These are phyloP conservation scores for Diplodia seriata DNA, from an alignment of 2,329 filamentous ascomycete genomes.

Conservation along the genomic window DNA sequence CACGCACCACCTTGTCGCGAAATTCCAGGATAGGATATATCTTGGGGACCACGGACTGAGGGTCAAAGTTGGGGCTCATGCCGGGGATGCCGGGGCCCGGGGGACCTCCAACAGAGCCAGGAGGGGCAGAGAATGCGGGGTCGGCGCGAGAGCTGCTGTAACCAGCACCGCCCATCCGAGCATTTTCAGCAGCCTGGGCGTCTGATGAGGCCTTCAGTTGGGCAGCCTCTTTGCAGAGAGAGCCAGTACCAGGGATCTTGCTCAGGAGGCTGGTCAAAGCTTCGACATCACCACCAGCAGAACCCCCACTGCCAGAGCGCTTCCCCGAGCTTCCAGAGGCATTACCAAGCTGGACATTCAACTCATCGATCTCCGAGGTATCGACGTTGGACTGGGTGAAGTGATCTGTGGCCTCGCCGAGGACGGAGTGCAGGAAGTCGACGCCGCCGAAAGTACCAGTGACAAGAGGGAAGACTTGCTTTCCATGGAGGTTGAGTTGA, in stretches of 20 bases:
- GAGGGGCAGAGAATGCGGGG: conserved; percentile 50
- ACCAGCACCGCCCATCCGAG: conserved; percentile 47
- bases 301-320: conserved; percentile 42
- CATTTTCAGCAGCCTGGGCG: conserved; percentile 53
- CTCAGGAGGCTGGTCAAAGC: conserved; percentile 73
- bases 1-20: conserved; percentile 89
- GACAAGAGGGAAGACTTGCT: conserved; percentile 59
- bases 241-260: conserved; percentile 70
- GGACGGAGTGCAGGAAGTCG: conserved; percentile 58
- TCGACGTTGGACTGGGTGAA: conserved; percentile 54
- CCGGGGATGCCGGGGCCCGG: conserved; percentile 68
- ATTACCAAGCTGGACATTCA: conserved; percentile 53
- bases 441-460: conserved; percentile 63
- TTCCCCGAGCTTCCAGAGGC: conserved; percentile 45
- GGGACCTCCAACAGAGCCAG: conserved; percentile 54
- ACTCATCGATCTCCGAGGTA: conserved; percentile 52
- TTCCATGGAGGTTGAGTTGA: conserved; percentile 55
- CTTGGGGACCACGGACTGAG: conserved; percentile 58
- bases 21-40: conserved; percentile 97
- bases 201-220: conserved; percentile 56
- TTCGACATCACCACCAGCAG: conserved; percentile 43
- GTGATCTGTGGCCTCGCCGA: conserved; percentile 59
- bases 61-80: conserved; percentile 77
- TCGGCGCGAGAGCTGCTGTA: conserved; percentile 48
- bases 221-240: conserved; percentile 55